phyloP scores from a whole-genome alignment of 2,329 filamentous ascomycete genomes.

The Ampelomyces quisqualis region DNA sequence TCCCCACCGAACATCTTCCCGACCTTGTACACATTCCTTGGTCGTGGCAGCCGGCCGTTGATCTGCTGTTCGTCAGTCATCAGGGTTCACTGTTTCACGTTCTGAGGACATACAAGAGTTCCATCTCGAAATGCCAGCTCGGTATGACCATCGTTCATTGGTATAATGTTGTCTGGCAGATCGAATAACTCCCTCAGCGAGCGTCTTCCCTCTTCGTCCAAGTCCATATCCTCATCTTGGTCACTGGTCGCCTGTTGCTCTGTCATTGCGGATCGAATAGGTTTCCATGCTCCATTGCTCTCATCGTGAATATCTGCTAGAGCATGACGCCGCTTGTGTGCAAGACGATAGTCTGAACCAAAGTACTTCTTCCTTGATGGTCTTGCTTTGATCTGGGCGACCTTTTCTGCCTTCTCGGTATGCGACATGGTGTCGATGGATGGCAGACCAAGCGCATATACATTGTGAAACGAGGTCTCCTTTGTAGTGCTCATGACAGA shows the following conservation, averaged over 20 bases:
- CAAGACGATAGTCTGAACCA: slow-evolving; percentile 18
- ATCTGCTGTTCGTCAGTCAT: slow-evolving; percentile 17
- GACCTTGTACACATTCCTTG: slow-evolving; percentile 24
- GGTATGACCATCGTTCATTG: slow-evolving; percentile 27
- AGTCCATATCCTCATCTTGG: background rate
- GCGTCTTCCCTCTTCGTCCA: background rate
- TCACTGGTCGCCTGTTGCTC: background rate
- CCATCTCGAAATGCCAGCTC: slow-evolving; percentile 33
- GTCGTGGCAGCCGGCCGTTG: slow-evolving; percentile 23
- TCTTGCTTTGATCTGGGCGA: slow-evolving; percentile 30
- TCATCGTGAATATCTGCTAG: slow-evolving; percentile 22
- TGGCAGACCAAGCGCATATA: slow-evolving; percentile 3
- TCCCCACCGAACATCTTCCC: slow-evolving; percentile 23
- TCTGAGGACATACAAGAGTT: slow-evolving; percentile 17
- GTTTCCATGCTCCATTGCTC: slow-evolving; percentile 16
- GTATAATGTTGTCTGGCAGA: slow-evolving; percentile 26
- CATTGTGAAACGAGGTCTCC: slow-evolving; percentile 3
- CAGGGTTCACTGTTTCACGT: background rate
- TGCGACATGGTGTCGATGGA: slow-evolving; percentile 22
- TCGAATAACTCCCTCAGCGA: slow-evolving; percentile 20
- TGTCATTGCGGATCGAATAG: background rate
- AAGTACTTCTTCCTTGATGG: slow-evolving; percentile 40
- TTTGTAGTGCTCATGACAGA: background rate
- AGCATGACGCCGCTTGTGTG: slow-evolving; percentile 13
- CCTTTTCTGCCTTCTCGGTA: slow-evolving; percentile 22